Conservation (phyloP, 2,329 filamentous ascomycete species). For the Microsporum audouinii region DNA sequence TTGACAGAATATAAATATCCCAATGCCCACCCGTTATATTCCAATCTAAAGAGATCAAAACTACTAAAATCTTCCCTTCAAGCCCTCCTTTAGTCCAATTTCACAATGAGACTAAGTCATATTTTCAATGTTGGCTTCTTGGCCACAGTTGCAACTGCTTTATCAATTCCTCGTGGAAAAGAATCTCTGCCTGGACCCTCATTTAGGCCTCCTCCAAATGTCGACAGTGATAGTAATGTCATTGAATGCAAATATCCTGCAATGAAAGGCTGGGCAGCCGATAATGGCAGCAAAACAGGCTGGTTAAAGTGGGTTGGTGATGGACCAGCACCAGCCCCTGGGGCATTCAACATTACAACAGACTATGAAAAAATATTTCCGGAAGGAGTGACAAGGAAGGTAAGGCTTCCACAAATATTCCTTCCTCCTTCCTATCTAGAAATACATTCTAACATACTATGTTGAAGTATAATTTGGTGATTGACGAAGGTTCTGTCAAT, state of each 20-base stretch:
- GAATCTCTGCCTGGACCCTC: neutral
- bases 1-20: neutral
- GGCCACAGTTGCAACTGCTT: neutral
- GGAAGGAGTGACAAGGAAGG: constrained; percentile 8
- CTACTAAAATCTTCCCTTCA: neutral
- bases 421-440: neutral
- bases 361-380: constrained; percentile 11
- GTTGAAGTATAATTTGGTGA: neutral
- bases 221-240: constrained; percentile 6
- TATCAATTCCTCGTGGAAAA: neutral
- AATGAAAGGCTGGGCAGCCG: constrained; percentile 10
- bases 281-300: constrained; percentile 5
- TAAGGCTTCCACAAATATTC: neutral
- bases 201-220: constrained; percentile 9
- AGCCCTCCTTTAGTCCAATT: neutral
- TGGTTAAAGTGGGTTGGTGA: constrained; percentile 12
- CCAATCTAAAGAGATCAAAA: neutral
- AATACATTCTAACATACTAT: neutral
- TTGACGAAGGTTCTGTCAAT: neutral
- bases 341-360: constrained; percentile 8
- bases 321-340: constrained; percentile 1
- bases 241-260: constrained; percentile 10
- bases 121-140: neutral
- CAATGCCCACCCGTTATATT: neutral
- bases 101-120: neutral